Conservation (phyloP, 768 basidiomycete species). For the Solioccasus polychromus region DNA sequence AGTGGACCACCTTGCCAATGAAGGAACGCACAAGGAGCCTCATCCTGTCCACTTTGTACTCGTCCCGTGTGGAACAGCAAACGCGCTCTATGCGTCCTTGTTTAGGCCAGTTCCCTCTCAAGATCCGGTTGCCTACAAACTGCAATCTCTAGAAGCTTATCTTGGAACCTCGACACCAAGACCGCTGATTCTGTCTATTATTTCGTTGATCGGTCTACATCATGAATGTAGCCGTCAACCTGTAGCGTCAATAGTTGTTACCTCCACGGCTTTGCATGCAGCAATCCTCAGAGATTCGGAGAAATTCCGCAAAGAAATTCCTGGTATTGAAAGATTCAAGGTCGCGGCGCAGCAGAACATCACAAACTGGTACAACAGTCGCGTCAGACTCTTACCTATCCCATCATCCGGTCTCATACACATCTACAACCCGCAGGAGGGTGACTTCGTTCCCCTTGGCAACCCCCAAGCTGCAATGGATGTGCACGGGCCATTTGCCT, state of each 20-base stretch:
- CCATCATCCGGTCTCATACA: conserved; percentile 41
- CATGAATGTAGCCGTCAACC: conserved; percentile 15
- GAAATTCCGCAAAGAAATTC: conserved; percentile 59
- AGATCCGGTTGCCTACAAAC: conserved; percentile 38
- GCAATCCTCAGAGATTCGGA: conserved; percentile 83
- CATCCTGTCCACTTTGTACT: conserved; percentile 44
- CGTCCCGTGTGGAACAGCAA: conserved; percentile 86
- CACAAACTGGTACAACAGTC: conserved; percentile 64
- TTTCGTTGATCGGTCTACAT: conserved; percentile 38
- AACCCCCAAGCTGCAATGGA: conserved; percentile 39
- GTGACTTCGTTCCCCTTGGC: conserved; percentile 47
- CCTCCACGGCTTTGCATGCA: conserved; percentile 84
- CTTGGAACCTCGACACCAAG: conserved; percentile 35
- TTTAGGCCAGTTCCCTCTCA: conserved; percentile 49
- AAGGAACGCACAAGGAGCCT: conserved; percentile 10
- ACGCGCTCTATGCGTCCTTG: conserved; percentile 80
- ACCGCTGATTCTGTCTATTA: conserved; percentile 55
- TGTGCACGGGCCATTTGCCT: conserved; percentile 76
- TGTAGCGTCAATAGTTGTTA: conserved; percentile 73
- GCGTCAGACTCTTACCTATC: conserved; percentile 53
- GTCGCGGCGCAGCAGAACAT: conserved; percentile 77
- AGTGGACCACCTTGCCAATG: conserved; percentile 51
- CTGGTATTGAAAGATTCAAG: conserved; percentile 84
- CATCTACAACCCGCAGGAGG: conserved; percentile 55
- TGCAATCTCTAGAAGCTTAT: conserved; percentile 56